Percentiles rank a stretch among this genome's conserved stretches.
Conservation (phyloP, 495 filamentous ascomycete genomes). For the Symbiotaphrina buchneri region DNA sequence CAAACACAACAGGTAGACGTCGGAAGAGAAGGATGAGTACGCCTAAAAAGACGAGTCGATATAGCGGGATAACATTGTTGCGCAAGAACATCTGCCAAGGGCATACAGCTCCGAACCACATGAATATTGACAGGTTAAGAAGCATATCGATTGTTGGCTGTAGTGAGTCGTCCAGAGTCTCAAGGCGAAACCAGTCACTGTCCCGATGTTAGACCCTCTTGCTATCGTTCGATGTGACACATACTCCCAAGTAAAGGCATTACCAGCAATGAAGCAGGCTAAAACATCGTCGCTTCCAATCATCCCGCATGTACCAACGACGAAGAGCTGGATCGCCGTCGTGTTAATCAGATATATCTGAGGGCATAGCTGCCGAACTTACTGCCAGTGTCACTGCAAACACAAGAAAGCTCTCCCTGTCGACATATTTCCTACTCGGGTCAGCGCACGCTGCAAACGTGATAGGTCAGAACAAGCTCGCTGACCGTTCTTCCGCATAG, state of each 20-base stretch:
- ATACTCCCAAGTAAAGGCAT: slow-evolving; percentile 69
- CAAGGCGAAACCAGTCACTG: slow-evolving; percentile 73
- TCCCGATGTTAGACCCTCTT: not conserved
- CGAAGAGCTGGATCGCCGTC: slow-evolving; percentile 32
- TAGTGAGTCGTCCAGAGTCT: slow-evolving; percentile 70
- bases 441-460: not conserved
- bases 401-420: slow-evolving; percentile 76
- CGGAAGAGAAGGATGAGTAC: slow-evolving; percentile 64
- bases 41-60: slow-evolving; percentile 54
- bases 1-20: slow-evolving; percentile 54
- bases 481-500: slow-evolving; percentile 47
- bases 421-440: slow-evolving; percentile 37
- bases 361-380: slow-evolving; percentile 12
- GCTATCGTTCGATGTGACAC: slow-evolving; percentile 4
- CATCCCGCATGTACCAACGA: slow-evolving; percentile 69
- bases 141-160: slow-evolving; percentile 79
- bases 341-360: slow-evolving; percentile 5
- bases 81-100: slow-evolving; percentile 52
- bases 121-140: slow-evolving; percentile 70
- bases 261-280: slow-evolving; percentile 85
- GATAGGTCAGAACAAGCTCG: not conserved
- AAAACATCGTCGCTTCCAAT: slow-evolving; percentile 83
- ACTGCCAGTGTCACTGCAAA: slow-evolving; percentile 70
- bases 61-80: slow-evolving; percentile 51
- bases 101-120: slow-evolving; percentile 79